Percentiles rank a stretch among this genome's conserved stretches.
Conservation (phyloP, 441 rosid genomes). For the Gossypium schwendimanii region DNA sequence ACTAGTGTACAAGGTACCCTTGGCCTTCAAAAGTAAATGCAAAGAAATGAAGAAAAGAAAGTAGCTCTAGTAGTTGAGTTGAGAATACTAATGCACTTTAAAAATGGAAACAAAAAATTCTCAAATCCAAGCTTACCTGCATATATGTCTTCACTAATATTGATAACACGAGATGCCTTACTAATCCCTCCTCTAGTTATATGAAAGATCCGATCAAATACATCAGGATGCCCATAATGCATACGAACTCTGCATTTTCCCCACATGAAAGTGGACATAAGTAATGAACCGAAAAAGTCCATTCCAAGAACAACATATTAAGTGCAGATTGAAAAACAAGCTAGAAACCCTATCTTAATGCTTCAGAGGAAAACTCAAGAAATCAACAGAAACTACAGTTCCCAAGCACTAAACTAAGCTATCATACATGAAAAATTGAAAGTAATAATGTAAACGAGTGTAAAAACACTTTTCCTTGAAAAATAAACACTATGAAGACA, state of each 20-base stretch:
- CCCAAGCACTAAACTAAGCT: background rate
- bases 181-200: slow-evolving; percentile 96
- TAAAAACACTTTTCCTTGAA: background rate
- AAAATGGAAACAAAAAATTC: background rate
- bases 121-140: slow-evolving; percentile 47
- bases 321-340: background rate
- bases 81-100: background rate
- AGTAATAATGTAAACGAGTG: background rate
- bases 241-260: slow-evolving; percentile 76
- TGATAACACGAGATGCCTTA: slow-evolving; percentile 93
- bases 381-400: background rate
- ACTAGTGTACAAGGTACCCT: background rate
- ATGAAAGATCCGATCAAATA: slow-evolving; percentile 88
- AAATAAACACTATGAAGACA: background rate
- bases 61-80: background rate
- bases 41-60: background rate
- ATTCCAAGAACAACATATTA: slow-evolving; percentile 1
- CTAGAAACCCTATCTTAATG: background rate
- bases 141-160: slow-evolving; percentile 93
- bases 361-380: background rate
- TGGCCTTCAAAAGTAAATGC: background rate
- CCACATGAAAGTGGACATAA: slow-evolving; percentile 9
- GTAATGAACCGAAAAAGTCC: background rate
- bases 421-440: background rate
- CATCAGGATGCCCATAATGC: slow-evolving; percentile 99